Conservation (phyloP, 768 basidiomycete genomes). For the Collybia sordida region DNA sequence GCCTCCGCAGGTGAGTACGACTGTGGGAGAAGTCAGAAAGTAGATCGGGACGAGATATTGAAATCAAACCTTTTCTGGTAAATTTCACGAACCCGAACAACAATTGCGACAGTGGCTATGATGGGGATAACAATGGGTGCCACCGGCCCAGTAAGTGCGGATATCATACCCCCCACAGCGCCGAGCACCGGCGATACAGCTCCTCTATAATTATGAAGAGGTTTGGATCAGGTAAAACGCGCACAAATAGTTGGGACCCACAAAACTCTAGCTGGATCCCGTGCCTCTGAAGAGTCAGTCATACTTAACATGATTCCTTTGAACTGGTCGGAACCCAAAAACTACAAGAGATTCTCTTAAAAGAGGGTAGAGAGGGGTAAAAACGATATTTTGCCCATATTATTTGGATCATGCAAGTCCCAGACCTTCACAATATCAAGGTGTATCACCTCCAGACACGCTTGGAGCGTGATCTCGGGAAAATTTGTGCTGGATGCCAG, state of each 20-base stretch:
- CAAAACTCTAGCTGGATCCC: neutral
- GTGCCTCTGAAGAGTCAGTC: neutral
- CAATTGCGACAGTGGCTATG: neutral
- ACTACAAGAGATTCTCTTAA: neutral
- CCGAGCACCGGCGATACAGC: neutral
- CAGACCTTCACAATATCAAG: slow-evolving; percentile 20
- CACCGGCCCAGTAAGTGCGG: neutral
- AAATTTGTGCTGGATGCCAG: slow-evolving; percentile 5
- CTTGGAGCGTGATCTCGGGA: neutral
- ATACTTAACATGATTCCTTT: neutral
- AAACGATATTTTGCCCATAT: slow-evolving; percentile 4
- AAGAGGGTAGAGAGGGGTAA: neutral
- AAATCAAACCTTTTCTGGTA: neutral
- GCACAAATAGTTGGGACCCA: neutral
- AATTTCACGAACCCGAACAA: neutral
- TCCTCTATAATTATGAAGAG: neutral
- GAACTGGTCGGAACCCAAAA: neutral
- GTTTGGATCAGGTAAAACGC: no score
- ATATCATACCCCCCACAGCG: neutral
- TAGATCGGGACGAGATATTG: neutral
- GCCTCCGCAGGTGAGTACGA: neutral
- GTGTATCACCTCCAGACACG: slow-evolving; percentile 12
- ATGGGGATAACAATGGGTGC: neutral
- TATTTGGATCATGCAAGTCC: slow-evolving; percentile 23
- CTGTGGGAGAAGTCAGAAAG: neutral